Conservation (phyloP, 768 basidiomycete species). For the Panaeolus papilionaceus region DNA sequence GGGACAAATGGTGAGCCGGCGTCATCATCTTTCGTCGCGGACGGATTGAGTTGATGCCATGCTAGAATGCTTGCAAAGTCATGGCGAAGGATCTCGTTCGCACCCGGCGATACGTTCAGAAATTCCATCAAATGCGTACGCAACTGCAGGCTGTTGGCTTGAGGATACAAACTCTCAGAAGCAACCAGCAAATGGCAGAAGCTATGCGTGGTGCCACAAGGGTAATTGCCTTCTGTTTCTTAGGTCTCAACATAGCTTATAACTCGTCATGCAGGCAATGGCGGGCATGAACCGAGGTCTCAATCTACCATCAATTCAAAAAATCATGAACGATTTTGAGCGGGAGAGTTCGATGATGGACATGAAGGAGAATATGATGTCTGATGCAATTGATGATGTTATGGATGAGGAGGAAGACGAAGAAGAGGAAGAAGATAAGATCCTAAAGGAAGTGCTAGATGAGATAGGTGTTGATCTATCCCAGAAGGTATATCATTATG, state of each 20-base stretch:
- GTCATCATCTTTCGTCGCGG: neutral
- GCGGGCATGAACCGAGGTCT: conserved; percentile 95
- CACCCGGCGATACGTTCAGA: conserved; percentile 93
- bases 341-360: conserved; percentile 98
- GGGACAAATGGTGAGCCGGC: conserved; percentile 82
- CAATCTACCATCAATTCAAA: conserved; percentile 93
- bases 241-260: conserved; percentile 18
- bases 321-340: conserved; percentile 98
- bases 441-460: conserved; percentile 93
- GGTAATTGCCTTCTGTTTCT: conserved; percentile 54
- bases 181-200: conserved; percentile 99
- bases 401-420: conserved; percentile 98
- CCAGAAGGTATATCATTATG: conserved; percentile 65
- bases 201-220: conserved; percentile 98
- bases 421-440: conserved; percentile 95
- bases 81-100: conserved; percentile 99
- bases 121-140: conserved; percentile 99
- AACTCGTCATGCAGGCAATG: conserved; percentile 78
- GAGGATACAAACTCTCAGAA: conserved; percentile 94
- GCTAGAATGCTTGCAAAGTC: conserved; percentile 96
- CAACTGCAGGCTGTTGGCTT: conserved; percentile 96
- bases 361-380: conserved; percentile 99
- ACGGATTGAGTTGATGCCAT: conserved; percentile 25
- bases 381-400: conserved; percentile 95
- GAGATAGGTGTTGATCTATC: conserved; percentile 94